Conservation (phyloP, 164 flowering plant genomes). For the Paratinospora sagittata region DNA sequence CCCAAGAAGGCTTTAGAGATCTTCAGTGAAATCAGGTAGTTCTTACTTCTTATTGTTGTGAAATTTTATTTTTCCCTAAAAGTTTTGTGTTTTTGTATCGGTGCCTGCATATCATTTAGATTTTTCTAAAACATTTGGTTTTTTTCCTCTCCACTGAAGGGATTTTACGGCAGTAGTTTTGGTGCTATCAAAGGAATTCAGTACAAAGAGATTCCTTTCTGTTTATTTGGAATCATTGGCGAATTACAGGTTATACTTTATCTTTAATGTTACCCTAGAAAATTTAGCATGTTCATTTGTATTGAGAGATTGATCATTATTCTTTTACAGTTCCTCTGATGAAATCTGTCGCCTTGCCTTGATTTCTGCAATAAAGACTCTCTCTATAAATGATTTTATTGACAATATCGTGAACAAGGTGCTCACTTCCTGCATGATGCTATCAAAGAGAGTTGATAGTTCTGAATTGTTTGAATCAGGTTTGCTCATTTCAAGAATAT, state of each 20-base stretch:
- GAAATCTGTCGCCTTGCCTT: slow-evolving; percentile 34
- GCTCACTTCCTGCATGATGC: slow-evolving; percentile 39
- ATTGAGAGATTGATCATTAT: slow-evolving; percentile 9
- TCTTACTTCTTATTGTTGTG: background rate
- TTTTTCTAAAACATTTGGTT: slow-evolving; percentile 6
- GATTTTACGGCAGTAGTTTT: slow-evolving; percentile 52
- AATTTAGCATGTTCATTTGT: background rate
- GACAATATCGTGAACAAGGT: slow-evolving; percentile 43
- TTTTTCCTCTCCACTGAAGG: slow-evolving; percentile 29
- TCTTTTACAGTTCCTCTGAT: slow-evolving; percentile 50
- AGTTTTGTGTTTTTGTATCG: background rate
- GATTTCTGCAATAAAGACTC: slow-evolving; percentile 46
- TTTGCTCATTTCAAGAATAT: slow-evolving; percentile 10
- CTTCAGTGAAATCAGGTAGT: slow-evolving; percentile 55
- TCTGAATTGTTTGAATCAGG: slow-evolving; percentile 46
- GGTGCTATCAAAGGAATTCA: slow-evolving; percentile 58
- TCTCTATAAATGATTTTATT: slow-evolving; percentile 44
- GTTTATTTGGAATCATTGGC: slow-evolving; percentile 59
- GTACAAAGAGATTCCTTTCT: slow-evolving; percentile 59
- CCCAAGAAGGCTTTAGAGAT: slow-evolving; percentile 61
- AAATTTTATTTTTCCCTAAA: background rate
- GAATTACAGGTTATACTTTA: slow-evolving; percentile 48
- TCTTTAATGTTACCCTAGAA: background rate
- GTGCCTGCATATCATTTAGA: background rate
- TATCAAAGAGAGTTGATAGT: slow-evolving; percentile 27